Conservation (phyloP, 2,329 filamentous ascomycete species). For the Thielaviopsis punctulata region DNA sequence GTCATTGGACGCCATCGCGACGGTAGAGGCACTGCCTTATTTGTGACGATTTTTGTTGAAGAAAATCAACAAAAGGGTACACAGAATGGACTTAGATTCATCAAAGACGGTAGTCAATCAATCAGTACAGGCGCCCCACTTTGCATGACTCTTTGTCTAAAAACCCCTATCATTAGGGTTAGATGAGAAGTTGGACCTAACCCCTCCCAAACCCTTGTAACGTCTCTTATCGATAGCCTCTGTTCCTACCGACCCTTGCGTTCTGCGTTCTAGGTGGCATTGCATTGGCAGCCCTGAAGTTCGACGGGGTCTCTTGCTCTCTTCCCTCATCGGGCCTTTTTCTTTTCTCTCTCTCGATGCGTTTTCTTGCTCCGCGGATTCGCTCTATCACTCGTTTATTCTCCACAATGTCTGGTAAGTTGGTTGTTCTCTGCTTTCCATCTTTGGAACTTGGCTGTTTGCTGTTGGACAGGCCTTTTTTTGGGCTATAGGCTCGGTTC, state of each 20-base stretch:
- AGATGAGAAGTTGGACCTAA: neutral
- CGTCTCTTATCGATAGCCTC: too few species aligned
- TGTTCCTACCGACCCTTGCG: too few species aligned
- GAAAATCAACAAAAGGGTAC: neutral
- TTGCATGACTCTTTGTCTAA: neutral
- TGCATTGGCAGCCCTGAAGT: too few species aligned
- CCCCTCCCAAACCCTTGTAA: too few species aligned
- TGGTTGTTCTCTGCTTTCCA: neutral
- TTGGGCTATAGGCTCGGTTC: neutral
- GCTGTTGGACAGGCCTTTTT: neutral
- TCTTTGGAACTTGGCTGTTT: neutral
- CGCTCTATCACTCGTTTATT: constrained; percentile 3
- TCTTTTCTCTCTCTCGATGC: constrained; percentile 3
- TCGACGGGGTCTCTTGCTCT: too few species aligned
- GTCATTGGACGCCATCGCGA: constrained; percentile 31
- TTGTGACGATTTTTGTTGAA: neutral
- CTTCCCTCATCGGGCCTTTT: too few species aligned
- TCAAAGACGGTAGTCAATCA: too few species aligned
- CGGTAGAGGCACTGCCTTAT: neutral
- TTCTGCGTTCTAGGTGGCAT: too few species aligned
- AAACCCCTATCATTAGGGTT: neutral
- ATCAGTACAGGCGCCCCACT: constrained; percentile 4
- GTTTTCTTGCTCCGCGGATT: constrained; percentile 3
- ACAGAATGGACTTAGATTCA: neutral
- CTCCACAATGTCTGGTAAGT: constrained; percentile 10